Percentiles rank a stretch among this genome's conserved stretches.
These are phyloP conservation scores for Xylariaceae sp. DNA, from an alignment of 2,329 filamentous ascomycete species.

Conservation along the genomic window DNA sequence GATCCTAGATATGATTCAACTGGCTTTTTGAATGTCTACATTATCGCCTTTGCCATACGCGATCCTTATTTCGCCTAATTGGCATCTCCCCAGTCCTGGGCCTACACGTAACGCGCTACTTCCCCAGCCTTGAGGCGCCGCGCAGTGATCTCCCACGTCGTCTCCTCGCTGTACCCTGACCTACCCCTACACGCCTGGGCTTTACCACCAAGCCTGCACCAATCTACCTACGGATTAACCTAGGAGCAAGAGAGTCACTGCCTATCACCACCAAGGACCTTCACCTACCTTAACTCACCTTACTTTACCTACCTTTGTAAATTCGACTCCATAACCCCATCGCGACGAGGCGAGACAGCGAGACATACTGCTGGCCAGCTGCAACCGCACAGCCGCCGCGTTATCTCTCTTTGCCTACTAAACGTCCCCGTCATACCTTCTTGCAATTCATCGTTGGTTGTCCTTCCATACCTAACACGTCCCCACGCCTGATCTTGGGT, in stretches of 20 bases:
- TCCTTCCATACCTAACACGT: no score
- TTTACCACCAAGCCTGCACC: neutral
- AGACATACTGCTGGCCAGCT: no score
- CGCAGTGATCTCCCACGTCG: neutral
- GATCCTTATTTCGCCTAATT: slow-evolving; percentile 21
- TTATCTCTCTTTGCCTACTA: no score
- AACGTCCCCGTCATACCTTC: no score
- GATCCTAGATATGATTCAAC: neutral
- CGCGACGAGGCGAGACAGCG: no score
- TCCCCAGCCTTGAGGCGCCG: neutral
- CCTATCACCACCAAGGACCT: no score
- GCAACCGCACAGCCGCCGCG: no score
- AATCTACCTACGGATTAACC: neutral
- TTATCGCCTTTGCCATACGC: slow-evolving; percentile 16
- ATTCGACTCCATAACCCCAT: no score
- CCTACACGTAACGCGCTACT: slow-evolving; percentile 14
- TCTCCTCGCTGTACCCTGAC: neutral
- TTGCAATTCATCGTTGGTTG: no score
- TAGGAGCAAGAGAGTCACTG: slow-evolving; percentile 1
- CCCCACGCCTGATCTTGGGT: no score
- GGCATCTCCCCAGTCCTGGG: slow-evolving; percentile 12
- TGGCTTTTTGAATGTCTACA: slow-evolving; percentile 16
- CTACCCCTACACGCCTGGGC: neutral
- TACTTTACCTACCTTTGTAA: no score
- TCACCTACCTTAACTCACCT: no score